Percentiles rank a stretch among this genome's conserved stretches.
phyloP scores from a whole-genome alignment of 257 asterid genomes.

The Capsicum chinense region DNA sequence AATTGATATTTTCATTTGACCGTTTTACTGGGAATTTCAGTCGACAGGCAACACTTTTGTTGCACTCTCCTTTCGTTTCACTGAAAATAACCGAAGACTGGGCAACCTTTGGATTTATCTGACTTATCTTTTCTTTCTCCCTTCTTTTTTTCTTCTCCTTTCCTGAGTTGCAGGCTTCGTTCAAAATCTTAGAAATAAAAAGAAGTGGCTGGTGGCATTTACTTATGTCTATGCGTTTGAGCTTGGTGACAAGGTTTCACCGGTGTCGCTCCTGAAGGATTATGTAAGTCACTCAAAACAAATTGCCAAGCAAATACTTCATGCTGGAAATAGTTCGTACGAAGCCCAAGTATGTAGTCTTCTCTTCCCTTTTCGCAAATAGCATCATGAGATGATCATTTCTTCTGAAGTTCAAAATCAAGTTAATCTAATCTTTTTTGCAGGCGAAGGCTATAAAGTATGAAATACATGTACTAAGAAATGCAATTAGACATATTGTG shows the following conservation, averaged over 20 bases:
- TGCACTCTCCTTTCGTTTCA: neutral
- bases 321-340: constrained; percentile 14
- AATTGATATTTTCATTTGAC: neutral
- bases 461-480: constrained; percentile 28
- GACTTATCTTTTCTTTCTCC: neutral
- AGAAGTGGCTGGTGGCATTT: constrained; percentile 31
- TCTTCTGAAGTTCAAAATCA: constrained; percentile 16
- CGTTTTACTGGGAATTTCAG: neutral
- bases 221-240: constrained; percentile 34
- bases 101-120: neutral
- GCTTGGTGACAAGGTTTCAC: constrained; percentile 30
- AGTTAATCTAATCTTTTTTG: neutral
- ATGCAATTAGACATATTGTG: constrained; percentile 27
- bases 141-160: neutral
- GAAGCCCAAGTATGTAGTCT: constrained; percentile 24
- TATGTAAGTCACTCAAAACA: constrained; percentile 3
- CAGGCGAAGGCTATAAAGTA: constrained; percentile 29
- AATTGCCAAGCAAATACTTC: constrained; percentile 16
- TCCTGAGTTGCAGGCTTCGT: constrained; percentile 27
- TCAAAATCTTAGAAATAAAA: constrained; percentile 10
- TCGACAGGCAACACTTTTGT: neutral
- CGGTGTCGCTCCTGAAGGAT: constrained; percentile 34
- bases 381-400: neutral
- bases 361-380: neutral
- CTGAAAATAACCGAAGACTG: neutral